These are phyloP conservation scores for Sordaria brevicollis DNA, from an alignment of 495 filamentous ascomycete genomes.

Conservation along the genomic window DNA sequence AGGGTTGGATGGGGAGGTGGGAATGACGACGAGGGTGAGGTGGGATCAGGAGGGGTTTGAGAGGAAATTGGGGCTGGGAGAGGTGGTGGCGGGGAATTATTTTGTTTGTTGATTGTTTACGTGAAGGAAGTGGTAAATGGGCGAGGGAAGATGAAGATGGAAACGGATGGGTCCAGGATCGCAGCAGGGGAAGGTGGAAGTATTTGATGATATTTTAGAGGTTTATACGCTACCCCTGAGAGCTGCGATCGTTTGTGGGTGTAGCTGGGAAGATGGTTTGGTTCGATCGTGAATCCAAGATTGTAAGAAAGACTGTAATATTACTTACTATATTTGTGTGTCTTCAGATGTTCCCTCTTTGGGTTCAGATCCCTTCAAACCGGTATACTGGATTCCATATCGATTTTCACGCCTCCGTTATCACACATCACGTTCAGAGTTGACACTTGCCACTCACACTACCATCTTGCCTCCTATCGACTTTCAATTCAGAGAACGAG, in stretches of 20 bases:
- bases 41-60: slow-evolving; percentile 42
- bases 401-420: too few relatives aligned
- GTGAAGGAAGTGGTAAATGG: neutral
- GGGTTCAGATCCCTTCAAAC: too few relatives aligned
- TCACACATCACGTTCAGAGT: too few relatives aligned
- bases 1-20: slow-evolving; percentile 24
- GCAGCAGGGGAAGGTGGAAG: neutral
- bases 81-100: slow-evolving; percentile 44
- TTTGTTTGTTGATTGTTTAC: slow-evolving; percentile 26
- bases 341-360: too few relatives aligned
- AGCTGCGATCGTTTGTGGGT: neutral
- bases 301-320: neutral
- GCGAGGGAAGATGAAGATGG: neutral
- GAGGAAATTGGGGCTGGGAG: slow-evolving; percentile 35
- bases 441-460: too few relatives aligned
- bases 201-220: neutral
- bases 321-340: too few relatives aligned
- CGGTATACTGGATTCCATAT: too few relatives aligned
- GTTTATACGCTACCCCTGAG: neutral
- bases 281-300: neutral
- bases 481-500: too few relatives aligned
- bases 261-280: neutral
- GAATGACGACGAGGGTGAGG: slow-evolving; percentile 33
- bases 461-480: too few relatives aligned
- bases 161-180: neutral